These are phyloP conservation scores for Trichoderma sp. DNA, from an alignment of 2,329 filamentous ascomycete genomes.

Conservation along the genomic window DNA sequence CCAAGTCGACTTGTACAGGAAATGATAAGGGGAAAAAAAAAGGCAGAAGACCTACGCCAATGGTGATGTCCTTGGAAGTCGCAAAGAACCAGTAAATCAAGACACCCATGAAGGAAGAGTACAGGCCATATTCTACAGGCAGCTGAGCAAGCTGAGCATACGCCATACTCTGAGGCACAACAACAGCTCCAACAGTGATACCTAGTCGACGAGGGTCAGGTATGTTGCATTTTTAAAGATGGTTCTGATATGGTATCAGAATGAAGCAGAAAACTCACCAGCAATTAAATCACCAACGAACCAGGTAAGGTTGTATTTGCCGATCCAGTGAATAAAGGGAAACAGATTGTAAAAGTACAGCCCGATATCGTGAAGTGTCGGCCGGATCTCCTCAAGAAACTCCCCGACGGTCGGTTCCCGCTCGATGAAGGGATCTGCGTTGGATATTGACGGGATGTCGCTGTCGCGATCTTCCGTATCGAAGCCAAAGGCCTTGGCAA, in stretches of 20 bases:
- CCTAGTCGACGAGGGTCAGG: constrained; percentile 26
- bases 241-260: not conserved
- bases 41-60: constrained; percentile 71
- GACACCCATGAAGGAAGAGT: constrained; percentile 91
- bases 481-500: constrained; percentile 34
- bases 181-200: constrained; percentile 49
- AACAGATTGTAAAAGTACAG: constrained; percentile 43
- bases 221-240: not conserved
- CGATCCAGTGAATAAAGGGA: constrained; percentile 49
- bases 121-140: constrained; percentile 47
- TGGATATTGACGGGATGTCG: constrained; percentile 35
- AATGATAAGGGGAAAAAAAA: no score
- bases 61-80: constrained; percentile 88
- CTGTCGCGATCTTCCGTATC: constrained; percentile 33
- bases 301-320: constrained; percentile 49
- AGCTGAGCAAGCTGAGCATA: constrained; percentile 49
- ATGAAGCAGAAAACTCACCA: constrained; percentile 28
- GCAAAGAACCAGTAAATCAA: constrained; percentile 97
- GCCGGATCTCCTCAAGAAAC: constrained; percentile 39
- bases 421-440: constrained; percentile 40
- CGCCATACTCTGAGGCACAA: constrained; percentile 55
- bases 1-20: not conserved
- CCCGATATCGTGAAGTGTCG: constrained; percentile 30
- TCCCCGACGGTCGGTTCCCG: constrained; percentile 42
- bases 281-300: constrained; percentile 46